Conservation (phyloP, 768 basidiomycete species). For the Rossbeevera mucosa region DNA sequence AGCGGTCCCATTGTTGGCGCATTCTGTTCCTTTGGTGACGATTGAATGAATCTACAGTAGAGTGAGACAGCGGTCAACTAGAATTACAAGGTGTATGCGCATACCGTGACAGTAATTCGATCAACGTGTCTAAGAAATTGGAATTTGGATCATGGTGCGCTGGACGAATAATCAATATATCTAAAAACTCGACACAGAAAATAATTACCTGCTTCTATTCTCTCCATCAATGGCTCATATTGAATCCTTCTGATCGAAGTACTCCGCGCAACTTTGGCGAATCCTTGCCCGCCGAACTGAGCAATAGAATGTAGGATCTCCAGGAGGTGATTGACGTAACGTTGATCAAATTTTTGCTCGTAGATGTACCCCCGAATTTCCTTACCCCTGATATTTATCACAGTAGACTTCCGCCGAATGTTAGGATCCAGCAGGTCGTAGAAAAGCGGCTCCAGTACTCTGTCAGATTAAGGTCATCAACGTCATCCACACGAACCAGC, state of each 20-base stretch:
- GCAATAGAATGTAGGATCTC: conserved; percentile 74
- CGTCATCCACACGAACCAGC: neutral
- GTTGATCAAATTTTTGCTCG: conserved; percentile 72
- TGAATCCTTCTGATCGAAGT: conserved; percentile 62
- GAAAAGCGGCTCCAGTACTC: conserved; percentile 87
- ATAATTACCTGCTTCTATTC: conserved; percentile 55
- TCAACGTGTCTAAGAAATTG: conserved; percentile 72
- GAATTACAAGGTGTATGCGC: conserved; percentile 38
- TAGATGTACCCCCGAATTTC: conserved; percentile 68
- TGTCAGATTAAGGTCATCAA: conserved; percentile 28
- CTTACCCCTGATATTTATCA: conserved; percentile 54
- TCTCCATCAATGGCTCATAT: conserved; percentile 55
- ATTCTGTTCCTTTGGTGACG: conserved; percentile 59
- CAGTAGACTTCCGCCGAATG: conserved; percentile 49
- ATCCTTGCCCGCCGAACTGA: conserved; percentile 86
- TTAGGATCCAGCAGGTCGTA: conserved; percentile 70
- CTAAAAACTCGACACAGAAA: neutral
- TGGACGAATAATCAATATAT: conserved; percentile 7
- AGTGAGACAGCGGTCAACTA: conserved; percentile 1
- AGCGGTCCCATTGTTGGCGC: conserved; percentile 51
- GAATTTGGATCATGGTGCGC: conserved; percentile 46
- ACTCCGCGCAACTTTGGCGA: conserved; percentile 67
- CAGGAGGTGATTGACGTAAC: conserved; percentile 64
- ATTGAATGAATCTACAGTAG: conserved; percentile 60
- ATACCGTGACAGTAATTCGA: conserved; percentile 72